A percentile compares a stretch with the other conserved stretches of the same genome.
Evolutionary conservation across 78 protist genomes (phyloP).

Genomic region (Dictyostelium intermedium): DNA sequence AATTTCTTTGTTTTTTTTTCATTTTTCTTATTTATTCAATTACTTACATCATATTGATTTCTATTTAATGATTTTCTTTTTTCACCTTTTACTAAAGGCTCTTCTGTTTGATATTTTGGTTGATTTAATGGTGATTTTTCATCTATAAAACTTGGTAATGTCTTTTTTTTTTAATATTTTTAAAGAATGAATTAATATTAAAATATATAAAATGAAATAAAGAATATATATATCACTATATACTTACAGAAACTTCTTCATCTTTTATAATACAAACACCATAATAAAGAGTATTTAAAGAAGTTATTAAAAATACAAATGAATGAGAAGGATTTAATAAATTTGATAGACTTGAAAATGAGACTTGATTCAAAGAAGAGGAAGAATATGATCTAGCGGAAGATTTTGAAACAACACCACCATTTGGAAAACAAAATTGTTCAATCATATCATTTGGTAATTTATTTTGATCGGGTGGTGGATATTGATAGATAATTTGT

Average conservation of each 20-base stretch:
- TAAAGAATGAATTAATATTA: background rate
- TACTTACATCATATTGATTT: constrained; percentile 55
- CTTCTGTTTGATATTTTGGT: background rate
- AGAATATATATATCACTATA: too few relatives aligned
- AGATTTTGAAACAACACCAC: constrained; percentile 30
- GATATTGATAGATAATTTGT: constrained; percentile 45
- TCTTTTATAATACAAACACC: constrained; percentile 74
- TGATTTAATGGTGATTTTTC: constrained; percentile 28
- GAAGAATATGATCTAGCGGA: constrained; percentile 39
- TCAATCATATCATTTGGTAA: constrained; percentile 75
- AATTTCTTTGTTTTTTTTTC: background rate
- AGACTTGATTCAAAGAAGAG: constrained; percentile 37
- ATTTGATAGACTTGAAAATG: constrained; percentile 58
- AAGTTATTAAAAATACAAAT: constrained; percentile 37
- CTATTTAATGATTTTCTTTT: constrained; percentile 50
- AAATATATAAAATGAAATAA: too few relatives aligned
- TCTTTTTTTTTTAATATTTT: background rate
- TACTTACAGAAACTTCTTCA: constrained; percentile 64
- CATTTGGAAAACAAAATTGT: constrained; percentile 67
- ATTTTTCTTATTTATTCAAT: background rate
- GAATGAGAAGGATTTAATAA: constrained; percentile 37
- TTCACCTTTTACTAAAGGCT: background rate
- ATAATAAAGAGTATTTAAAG: constrained; percentile 41
- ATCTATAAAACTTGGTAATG: constrained; percentile 50
- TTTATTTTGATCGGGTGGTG: background rate